Percentiles rank a stretch among this genome's conserved stretches.
These are phyloP conservation scores for Colletotrichum sp. DNA, from an alignment of 2,329 filamentous ascomycete species.

Conservation along the genomic window DNA sequence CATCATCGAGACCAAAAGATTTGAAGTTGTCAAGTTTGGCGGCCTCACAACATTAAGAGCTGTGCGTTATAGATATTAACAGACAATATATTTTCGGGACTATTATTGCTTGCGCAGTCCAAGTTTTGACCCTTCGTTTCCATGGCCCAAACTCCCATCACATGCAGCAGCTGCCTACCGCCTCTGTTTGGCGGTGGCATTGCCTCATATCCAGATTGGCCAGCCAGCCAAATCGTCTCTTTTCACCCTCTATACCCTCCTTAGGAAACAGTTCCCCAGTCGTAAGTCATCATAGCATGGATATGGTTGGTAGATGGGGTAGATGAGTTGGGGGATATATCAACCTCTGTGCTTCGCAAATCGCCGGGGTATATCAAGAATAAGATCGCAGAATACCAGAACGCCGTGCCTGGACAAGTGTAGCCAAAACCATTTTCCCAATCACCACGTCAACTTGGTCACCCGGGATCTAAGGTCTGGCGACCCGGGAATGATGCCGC, in stretches of 20 bases:
- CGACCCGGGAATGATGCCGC: slow-evolving; percentile 51
- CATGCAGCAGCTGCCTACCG: not conserved
- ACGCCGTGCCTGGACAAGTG: not conserved
- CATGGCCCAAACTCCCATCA: not conserved
- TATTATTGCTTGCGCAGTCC: slow-evolving; percentile 17
- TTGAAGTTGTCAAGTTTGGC: not conserved
- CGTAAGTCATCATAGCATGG: not conserved
- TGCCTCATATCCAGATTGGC: not conserved
- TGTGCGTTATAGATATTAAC: not conserved
- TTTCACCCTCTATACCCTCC: not conserved
- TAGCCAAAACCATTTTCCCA: not conserved
- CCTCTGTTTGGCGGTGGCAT: not conserved
- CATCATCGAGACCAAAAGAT: not conserved
- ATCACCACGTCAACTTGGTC: slow-evolving; percentile 53
- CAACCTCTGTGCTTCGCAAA: not conserved
- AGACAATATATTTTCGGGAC: not conserved
- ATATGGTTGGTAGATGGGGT: not conserved
- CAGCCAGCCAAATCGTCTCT: not conserved
- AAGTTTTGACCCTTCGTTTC: not conserved
- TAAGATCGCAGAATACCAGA: not conserved
- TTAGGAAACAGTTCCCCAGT: not conserved
- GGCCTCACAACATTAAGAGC: not conserved
- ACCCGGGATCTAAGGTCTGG: slow-evolving; percentile 52
- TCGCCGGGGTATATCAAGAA: slow-evolving; percentile 21
- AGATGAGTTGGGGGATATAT: not conserved